Evolutionary conservation across 306 rosid species (phyloP).

Genomic region (Begonia loranthoides): DNA sequence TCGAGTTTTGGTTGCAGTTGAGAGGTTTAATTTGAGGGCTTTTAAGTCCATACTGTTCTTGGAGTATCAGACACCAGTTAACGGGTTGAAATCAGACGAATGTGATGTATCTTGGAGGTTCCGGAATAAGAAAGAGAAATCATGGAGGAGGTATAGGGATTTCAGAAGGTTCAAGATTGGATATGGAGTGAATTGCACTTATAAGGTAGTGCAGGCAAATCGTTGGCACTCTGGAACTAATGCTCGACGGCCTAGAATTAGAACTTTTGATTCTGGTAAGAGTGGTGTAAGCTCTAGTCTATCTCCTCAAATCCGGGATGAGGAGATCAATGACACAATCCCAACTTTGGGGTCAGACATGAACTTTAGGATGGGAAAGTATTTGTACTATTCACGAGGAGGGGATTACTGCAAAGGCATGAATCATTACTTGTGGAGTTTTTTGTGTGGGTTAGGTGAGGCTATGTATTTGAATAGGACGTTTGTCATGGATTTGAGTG

Average conservation of each 20-base stretch:
- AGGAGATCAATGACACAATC: constrained; percentile 86
- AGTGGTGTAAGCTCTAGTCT: constrained; percentile 10
- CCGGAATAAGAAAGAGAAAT: constrained; percentile 79
- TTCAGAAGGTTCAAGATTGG: constrained; percentile 58
- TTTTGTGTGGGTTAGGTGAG: constrained; percentile 95
- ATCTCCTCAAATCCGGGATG: constrained; percentile 29
- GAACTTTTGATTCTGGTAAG: constrained; percentile 8
- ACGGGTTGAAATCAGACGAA: constrained; percentile 55
- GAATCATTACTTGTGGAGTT: constrained; percentile 94
- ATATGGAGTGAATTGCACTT: constrained; percentile 41
- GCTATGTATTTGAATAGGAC: constrained; percentile 91
- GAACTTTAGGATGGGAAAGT: constrained; percentile 70
- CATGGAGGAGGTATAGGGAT: constrained; percentile 94
- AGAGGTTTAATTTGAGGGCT: constrained; percentile 53
- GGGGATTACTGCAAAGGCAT: constrained; percentile 98
- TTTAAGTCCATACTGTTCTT: constrained; percentile 70
- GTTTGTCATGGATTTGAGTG: constrained; percentile 88
- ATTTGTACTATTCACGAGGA: constrained; percentile 89
- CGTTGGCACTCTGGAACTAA: constrained; percentile 84
- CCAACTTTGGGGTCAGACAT: constrained; percentile 66
- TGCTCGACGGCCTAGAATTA: constrained; percentile 40
- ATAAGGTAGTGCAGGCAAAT: constrained; percentile 63
- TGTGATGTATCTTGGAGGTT: constrained; percentile 89
- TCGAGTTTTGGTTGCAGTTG: constrained; percentile 41
- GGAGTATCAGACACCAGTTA: constrained; percentile 61